Percentiles rank a stretch among this genome's conserved stretches.
Conservation (phyloP, 495 filamentous ascomycete genomes). For the Aspergillus nanangensis region DNA sequence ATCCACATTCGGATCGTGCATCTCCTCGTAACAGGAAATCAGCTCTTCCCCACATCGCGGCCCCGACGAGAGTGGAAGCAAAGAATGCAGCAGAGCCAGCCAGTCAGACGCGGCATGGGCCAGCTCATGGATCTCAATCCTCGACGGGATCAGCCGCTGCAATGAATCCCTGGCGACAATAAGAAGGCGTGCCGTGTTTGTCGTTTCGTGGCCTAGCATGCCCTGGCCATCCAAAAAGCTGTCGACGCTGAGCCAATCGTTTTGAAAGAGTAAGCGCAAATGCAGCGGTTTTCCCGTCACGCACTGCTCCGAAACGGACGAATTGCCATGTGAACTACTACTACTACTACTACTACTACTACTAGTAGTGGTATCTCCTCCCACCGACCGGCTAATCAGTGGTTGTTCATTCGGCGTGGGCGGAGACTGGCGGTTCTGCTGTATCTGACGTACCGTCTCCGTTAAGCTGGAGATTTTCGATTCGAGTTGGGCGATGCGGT, state of each 20-base stretch:
- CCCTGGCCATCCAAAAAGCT: no score
- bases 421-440: conserved; percentile 3
- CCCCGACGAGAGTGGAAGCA: conserved; percentile 16
- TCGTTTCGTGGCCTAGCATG: conserved; percentile 1
- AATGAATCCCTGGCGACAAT: conserved; percentile 10
- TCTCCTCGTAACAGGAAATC: conserved; percentile 15
- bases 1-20: conserved; percentile 17
- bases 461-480: conserved; percentile 17
- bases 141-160: conserved; percentile 19
- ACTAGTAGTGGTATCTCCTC: no score
- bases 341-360: no score
- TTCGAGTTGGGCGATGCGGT: conserved; percentile 22
- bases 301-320: conserved; percentile 17
- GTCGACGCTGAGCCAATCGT: conserved; percentile 22
- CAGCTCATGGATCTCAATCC: conserved; percentile 12
- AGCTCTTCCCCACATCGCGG: conserved; percentile 13
- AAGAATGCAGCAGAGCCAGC: conserved; percentile 13
- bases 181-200: conserved; percentile 7
- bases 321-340: no score
- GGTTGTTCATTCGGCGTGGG: not conserved
- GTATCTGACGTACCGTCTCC: conserved; percentile 12
- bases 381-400: conserved; percentile 7
- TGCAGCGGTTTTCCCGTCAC: conserved; percentile 18
- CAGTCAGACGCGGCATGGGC: conserved; percentile 14
- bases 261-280: conserved; percentile 25